These are phyloP conservation scores for Suhomyces sp. DNA, from an alignment of 805 yeast genomes.

Conservation along the genomic window DNA sequence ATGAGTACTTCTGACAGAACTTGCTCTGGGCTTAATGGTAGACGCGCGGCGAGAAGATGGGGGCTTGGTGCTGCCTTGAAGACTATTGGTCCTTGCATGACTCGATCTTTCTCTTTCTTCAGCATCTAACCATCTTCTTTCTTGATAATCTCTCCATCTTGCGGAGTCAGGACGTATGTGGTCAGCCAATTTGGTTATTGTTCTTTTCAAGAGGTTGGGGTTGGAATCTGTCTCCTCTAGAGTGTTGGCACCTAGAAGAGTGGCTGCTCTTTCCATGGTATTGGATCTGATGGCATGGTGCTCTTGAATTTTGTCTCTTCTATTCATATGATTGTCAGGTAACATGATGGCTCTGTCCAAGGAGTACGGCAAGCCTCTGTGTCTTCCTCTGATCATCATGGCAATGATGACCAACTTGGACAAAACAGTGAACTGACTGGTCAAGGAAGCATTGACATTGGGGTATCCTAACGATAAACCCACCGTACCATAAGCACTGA, in stretches of 20 bases:
- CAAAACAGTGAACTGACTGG: slow-evolving; percentile 64
- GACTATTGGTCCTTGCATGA: not conserved
- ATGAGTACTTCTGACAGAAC: not conserved
- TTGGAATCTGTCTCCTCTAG: slow-evolving; percentile 3
- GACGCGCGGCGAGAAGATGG: not conserved
- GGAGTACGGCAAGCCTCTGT: slow-evolving; percentile 91
- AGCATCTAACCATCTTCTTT: not conserved
- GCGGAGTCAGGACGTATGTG: not conserved
- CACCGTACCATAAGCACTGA: slow-evolving; percentile 95
- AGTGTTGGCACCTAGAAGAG: slow-evolving; percentile 9
- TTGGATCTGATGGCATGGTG: slow-evolving; percentile 40
- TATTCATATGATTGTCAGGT: slow-evolving; percentile 64
- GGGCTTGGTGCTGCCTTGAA: not conserved
- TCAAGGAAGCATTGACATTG: slow-evolving; percentile 60
- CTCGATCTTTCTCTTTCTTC: not conserved
- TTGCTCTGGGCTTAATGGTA: not conserved
- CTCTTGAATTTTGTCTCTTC: slow-evolving; percentile 60
- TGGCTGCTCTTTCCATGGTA: slow-evolving; percentile 22
- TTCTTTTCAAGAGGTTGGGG: slow-evolving; percentile 4
- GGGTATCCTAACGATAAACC: slow-evolving; percentile 90
- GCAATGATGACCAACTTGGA: slow-evolving; percentile 85
- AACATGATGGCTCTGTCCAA: slow-evolving; percentile 92
- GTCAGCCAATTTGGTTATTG: not conserved
- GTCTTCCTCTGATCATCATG: slow-evolving; percentile 92
- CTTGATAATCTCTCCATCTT: not conserved